These are phyloP conservation scores for Ogataea kodamae DNA, from an alignment of 805 yeast genomes.

Conservation along the genomic window DNA sequence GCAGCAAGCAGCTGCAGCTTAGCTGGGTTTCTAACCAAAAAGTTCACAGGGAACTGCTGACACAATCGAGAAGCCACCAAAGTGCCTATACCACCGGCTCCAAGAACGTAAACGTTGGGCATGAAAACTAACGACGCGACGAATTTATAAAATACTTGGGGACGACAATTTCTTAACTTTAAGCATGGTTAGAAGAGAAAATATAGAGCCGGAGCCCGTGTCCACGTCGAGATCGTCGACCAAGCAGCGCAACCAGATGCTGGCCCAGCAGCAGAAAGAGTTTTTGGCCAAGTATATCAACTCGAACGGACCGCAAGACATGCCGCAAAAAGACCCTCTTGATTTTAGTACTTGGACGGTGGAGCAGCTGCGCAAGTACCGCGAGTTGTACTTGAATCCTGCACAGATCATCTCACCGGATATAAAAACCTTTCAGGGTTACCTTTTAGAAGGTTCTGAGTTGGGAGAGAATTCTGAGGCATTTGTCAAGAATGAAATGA, in stretches of 20 bases:
- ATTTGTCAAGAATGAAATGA: constrained; percentile 27
- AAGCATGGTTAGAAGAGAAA: constrained; percentile 16
- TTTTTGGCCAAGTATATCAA: constrained; percentile 64
- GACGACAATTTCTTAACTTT: neutral
- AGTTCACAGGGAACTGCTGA: constrained; percentile 20
- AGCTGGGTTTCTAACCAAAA: constrained; percentile 26
- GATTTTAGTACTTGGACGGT: constrained; percentile 68
- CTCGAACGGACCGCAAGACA: constrained; percentile 68
- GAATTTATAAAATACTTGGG: constrained; percentile 1
- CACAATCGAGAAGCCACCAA: constrained; percentile 27
- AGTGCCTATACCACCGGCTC: constrained; percentile 37
- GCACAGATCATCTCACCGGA: constrained; percentile 46
- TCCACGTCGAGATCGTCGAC: constrained; percentile 42
- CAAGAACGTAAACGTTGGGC: constrained; percentile 24
- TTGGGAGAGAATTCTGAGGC: constrained; percentile 67
- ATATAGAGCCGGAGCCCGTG: constrained; percentile 25
- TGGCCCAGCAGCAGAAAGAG: constrained; percentile 69
- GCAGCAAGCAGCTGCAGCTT: constrained; percentile 22
- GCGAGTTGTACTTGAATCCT: constrained; percentile 42
- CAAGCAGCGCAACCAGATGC: constrained; percentile 56
- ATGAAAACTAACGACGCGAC: constrained; percentile 2
- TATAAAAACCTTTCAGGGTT: constrained; percentile 66
- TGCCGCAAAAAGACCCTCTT: constrained; percentile 49
- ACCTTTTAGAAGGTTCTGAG: constrained; percentile 56
- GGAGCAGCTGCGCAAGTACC: constrained; percentile 65